phyloP scores from a whole-genome alignment of 257 asterid genomes.

The Lantana camara region DNA sequence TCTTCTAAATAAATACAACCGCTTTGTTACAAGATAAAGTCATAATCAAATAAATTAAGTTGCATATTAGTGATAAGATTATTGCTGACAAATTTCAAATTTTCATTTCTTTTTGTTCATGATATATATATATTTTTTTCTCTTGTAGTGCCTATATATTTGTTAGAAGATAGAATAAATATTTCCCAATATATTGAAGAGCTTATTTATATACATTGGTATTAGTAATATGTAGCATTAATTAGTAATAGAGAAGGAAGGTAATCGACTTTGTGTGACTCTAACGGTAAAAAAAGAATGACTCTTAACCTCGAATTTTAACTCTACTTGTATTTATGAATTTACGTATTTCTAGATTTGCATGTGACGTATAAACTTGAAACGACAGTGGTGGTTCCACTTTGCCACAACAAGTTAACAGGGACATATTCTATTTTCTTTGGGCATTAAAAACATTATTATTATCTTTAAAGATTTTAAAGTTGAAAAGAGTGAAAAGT shows the following conservation, averaged over 20 bases:
- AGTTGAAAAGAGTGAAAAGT: slow-evolving; percentile 25
- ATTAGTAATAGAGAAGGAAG: too few relatives aligned
- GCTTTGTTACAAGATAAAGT: too few relatives aligned
- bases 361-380: slow-evolving; percentile 16
- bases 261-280: too few relatives aligned
- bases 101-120: too few relatives aligned
- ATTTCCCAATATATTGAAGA: not conserved
- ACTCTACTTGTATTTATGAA: not conserved
- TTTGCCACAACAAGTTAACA: slow-evolving; percentile 14
- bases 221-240: too few relatives aligned
- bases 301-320: too few relatives aligned
- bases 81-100: too few relatives aligned
- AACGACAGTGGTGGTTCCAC: slow-evolving; percentile 24
- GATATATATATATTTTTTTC: not conserved
- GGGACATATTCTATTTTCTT: slow-evolving; percentile 14
- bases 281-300: too few relatives aligned
- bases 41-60: too few relatives aligned
- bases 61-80: too few relatives aligned
- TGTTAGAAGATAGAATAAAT: not conserved
- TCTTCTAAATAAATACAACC: too few relatives aligned
- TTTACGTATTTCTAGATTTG: not conserved
- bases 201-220: too few relatives aligned
- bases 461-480: slow-evolving; percentile 5
- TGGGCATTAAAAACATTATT: slow-evolving; percentile 13
- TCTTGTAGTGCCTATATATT: not conserved